Evolutionary conservation across 768 basidiomycete genomes (phyloP).

Genomic region (Pleurotus cornucopiae): DNA sequence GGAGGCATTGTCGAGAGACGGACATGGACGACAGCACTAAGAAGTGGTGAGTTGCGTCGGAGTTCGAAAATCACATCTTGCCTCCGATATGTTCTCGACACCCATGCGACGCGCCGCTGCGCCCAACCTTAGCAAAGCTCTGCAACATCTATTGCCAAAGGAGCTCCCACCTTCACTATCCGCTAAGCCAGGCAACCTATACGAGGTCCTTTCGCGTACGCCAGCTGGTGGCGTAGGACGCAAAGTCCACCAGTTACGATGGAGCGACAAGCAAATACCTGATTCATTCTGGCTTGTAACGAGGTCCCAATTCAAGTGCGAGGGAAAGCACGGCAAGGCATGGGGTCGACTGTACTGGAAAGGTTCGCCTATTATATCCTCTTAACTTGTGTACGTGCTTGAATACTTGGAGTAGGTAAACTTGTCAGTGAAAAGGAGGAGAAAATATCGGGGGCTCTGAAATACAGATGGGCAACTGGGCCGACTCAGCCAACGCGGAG

Average conservation of each 20-base stretch:
- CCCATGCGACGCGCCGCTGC: conserved; percentile 18
- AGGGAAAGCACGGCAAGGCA: conserved; percentile 74
- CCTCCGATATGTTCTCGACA: conserved; percentile 31
- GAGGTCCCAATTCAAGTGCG: conserved; percentile 62
- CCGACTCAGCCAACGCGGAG: conserved; percentile 29
- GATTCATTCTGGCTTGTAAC: conserved; percentile 78
- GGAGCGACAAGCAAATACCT: conserved; percentile 62
- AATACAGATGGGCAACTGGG: conserved; percentile 70
- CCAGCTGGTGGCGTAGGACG: conserved; percentile 66
- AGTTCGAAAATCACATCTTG: conserved; percentile 19
- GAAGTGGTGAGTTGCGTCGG: conserved; percentile 11
- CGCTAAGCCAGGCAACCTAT: conserved; percentile 58
- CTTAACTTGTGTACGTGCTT: neutral
- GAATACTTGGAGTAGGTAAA: conserved; percentile 39
- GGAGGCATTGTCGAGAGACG: conserved; percentile 20
- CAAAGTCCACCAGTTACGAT: conserved; percentile 68
- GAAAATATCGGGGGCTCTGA: conserved; percentile 65
- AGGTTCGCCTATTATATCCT: conserved; percentile 41
- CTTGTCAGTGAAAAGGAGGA: conserved; percentile 56
- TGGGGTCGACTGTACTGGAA: conserved; percentile 82
- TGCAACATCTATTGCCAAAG: conserved; percentile 57
- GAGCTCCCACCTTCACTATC: conserved; percentile 59
- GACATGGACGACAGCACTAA: conserved; percentile 8
- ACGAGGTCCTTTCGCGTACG: conserved; percentile 65
- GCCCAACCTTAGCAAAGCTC: conserved; percentile 21